Base-by-base conservation (phyloP, 352 stramenopile species). In the Vaucheria bursata region DNA sequence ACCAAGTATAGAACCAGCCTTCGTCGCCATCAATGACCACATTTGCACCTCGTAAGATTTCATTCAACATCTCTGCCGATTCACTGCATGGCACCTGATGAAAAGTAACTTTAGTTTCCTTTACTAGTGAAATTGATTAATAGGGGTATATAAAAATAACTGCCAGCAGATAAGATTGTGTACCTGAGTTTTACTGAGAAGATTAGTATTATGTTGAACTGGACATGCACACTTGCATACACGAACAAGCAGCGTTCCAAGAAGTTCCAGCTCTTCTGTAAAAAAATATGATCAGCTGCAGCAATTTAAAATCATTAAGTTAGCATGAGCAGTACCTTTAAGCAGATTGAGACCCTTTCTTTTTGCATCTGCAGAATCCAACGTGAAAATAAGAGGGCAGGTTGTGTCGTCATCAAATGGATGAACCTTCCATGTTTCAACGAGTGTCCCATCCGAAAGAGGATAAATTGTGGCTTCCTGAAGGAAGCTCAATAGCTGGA, bases 21-120 rank as follows among this genome's bases (percentile, higher is more conserved):
- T 64, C 7, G 59, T 84, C 79, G 8, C 77, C 74, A 39, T 84
- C 79, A 8, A 84, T 65, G n/a, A 84, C 64, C 8, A 84, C 67
- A 67, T 84, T 76, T 4, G 79, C 79, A 31, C 79, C 79, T 8
- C 77, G 79, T 1, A 84, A 35, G 37, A 84, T 71, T 65, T 84
- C 79, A 52, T 69, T 70, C 36, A 84, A 59, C 4, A 79, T 25
- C 8, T 7, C 65, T 8, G 49, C 29, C 8, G 72, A 75, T 6
- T 77, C 72, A 7, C 37, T 7, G 37, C 53, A 68, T 34, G 8
- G 31, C n/a, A n/a, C n/a, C n/a, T n/a, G n/a, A n/a, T n/a, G n/a
- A n/a, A n/a, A n/a, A n/a, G n/a, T n/a, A n/a, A n/a, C n/a, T n/a
- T n/a, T n/a, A n/a, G n/a, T n/a, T n/a, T n/a, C n/a, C n/a, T 6